A percentile compares a stretch with the other conserved stretches of the same genome.
Evolutionary conservation across 2,329 filamentous ascomycete genomes (phyloP).

Genomic region (Teratosphaeria nubilosa): DNA sequence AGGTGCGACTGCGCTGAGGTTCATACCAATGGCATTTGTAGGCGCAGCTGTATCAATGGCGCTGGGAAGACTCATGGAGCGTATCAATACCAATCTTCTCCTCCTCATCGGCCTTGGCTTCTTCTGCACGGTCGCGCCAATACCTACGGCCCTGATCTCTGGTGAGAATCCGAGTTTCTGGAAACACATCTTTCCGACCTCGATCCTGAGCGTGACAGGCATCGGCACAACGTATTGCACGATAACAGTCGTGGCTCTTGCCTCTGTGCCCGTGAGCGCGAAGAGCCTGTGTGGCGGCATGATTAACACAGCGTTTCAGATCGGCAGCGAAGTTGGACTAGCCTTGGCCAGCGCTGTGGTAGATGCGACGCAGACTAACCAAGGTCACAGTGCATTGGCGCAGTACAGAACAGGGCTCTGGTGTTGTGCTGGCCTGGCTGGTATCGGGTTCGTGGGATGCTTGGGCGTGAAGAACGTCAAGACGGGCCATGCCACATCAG

Average conservation of each 20-base stretch:
- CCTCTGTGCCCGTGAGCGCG: slow-evolving; percentile 31
- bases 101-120: slow-evolving; percentile 27
- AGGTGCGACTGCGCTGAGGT: slow-evolving; percentile 30
- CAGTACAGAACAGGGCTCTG: slow-evolving; percentile 34
- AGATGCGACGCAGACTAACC: slow-evolving; percentile 29
- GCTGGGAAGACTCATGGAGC: slow-evolving; percentile 27
- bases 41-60: slow-evolving; percentile 15
- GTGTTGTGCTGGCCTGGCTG: slow-evolving; percentile 33
- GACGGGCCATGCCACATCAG: not conserved
- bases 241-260: slow-evolving; percentile 32
- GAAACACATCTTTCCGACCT: slow-evolving; percentile 31
- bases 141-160: slow-evolving; percentile 23
- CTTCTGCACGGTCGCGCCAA: slow-evolving; percentile 29
- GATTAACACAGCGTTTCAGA: slow-evolving; percentile 37
- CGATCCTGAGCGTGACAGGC: slow-evolving; percentile 31
- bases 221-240: slow-evolving; percentile 34
- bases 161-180: slow-evolving; percentile 20
- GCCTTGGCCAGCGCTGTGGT: slow-evolving; percentile 32
- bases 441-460: slow-evolving; percentile 22
- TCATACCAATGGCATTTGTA: slow-evolving; percentile 32
- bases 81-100: slow-evolving; percentile 29
- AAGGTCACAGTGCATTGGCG: slow-evolving; percentile 23
- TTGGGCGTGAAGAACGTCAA: not conserved
- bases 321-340: slow-evolving; percentile 32
- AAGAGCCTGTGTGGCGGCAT: slow-evolving; percentile 34